These are phyloP conservation scores for Cryphonectria japonica DNA, from an alignment of 2,329 filamentous ascomycete genomes.

Conservation along the genomic window DNA sequence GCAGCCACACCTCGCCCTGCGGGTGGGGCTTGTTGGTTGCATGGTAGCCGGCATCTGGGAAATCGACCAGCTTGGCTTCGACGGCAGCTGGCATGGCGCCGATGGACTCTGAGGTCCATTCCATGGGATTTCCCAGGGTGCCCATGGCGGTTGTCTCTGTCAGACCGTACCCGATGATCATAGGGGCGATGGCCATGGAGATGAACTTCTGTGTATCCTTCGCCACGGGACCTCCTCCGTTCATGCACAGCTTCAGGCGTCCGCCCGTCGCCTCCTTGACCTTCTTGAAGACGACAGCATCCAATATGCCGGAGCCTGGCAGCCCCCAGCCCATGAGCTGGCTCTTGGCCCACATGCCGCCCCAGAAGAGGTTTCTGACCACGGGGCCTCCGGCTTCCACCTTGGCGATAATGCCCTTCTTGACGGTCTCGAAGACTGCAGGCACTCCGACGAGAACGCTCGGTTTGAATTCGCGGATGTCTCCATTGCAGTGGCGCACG, in stretches of 20 bases:
- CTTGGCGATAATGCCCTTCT: conserved; percentile 84
- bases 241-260: conserved; percentile 78
- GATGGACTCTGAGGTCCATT: conserved; percentile 76
- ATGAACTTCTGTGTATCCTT: conserved; percentile 88
- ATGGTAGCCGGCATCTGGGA: conserved; percentile 79
- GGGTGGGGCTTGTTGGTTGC: conserved; percentile 74
- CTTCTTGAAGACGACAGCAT: conserved; percentile 86
- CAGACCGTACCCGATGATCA: conserved; percentile 87
- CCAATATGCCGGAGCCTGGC: conserved; percentile 70
- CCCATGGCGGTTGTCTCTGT: conserved; percentile 85
- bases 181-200: conserved; percentile 84
- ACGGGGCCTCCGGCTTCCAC: conserved; percentile 70
- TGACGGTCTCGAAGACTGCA: conserved; percentile 88
- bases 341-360: conserved; percentile 57
- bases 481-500: conserved; percentile 83
- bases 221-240: conserved; percentile 81
- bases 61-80: conserved; percentile 86
- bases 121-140: conserved; percentile 72
- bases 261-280: conserved; percentile 89
- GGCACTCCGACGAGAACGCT: conserved; percentile 85
- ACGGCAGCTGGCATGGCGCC: conserved; percentile 75
- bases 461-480: conserved; percentile 84
- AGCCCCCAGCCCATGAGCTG: conserved; percentile 57
- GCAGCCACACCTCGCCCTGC: conserved; percentile 89
- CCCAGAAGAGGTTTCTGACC: conserved; percentile 75